Percentiles rank a stretch among this genome's conserved stretches.
These are phyloP conservation scores for Blepharisma stoltei DNA, from an alignment of 73 alveolate genomes.

Conservation along the genomic window DNA sequence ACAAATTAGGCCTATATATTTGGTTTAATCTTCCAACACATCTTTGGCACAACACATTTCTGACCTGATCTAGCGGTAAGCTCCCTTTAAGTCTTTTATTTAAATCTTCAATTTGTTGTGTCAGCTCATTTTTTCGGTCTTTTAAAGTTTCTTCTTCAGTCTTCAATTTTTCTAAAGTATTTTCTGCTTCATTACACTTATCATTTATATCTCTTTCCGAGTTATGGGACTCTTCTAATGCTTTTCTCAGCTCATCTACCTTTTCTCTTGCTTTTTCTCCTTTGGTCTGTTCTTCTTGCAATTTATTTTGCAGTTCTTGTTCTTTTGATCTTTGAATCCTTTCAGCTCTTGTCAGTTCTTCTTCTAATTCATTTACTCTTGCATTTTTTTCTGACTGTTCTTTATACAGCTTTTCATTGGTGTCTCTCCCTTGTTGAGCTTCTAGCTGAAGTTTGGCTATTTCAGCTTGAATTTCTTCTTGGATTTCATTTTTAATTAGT, in stretches of 20 bases:
- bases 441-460: neutral
- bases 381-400: neutral
- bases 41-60: neutral
- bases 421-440: neutral
- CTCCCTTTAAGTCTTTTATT: slow-evolving; percentile 14
- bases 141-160: neutral
- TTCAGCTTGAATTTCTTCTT: slow-evolving; percentile 1
- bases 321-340: slow-evolving; percentile 15
- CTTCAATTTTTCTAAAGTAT: neutral
- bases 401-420: neutral
- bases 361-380: slow-evolving; percentile 16
- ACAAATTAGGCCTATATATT: no score
- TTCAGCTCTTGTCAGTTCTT: slow-evolving; percentile 5
- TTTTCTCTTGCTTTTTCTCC: neutral
- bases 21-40: neutral
- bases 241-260: neutral
- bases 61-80: slow-evolving; percentile 16
- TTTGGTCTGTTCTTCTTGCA: neutral
- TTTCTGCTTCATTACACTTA: neutral
- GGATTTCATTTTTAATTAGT: neutral
- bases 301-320: neutral
- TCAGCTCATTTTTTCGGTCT: slow-evolving; percentile 9
- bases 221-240: neutral
- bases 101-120: slow-evolving; percentile 20
- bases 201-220: neutral